Evolutionary conservation across 176 grass and related monocot species (phyloP).

Genomic region (Typha latifolia): DNA sequence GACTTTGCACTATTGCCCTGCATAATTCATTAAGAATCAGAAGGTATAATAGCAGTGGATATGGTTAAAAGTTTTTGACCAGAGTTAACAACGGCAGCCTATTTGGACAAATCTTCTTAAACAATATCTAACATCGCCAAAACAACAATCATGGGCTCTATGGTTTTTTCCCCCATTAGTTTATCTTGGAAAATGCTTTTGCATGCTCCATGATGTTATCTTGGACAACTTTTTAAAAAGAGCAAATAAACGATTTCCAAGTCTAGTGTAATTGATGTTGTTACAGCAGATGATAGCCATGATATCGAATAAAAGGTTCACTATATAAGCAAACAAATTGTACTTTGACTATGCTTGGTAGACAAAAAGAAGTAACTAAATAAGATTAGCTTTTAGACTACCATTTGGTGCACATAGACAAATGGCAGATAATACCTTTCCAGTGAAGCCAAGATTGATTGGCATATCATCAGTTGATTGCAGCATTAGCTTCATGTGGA

Average conservation of each 20-base stretch:
- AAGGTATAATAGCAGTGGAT: not conserved
- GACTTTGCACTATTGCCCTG: slow-evolving; percentile 91
- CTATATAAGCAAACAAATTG: not conserved
- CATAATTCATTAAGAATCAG: slow-evolving; percentile 9
- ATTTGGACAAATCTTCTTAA: too few species aligned
- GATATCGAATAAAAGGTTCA: not conserved
- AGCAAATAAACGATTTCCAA: too few species aligned
- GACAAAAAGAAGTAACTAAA: too few species aligned
- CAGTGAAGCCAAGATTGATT: slow-evolving; percentile 88
- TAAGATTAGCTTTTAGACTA: too few species aligned
- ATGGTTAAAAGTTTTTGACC: not conserved
- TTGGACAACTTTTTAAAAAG: too few species aligned
- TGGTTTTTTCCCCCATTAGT: not conserved
- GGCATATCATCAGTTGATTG: slow-evolving; percentile 83
- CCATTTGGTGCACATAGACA: not conserved
- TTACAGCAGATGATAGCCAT: too few species aligned
- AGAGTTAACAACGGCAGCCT: too few species aligned
- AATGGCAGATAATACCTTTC: slow-evolving; percentile 41
- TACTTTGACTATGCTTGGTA: not conserved
- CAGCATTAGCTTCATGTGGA: slow-evolving; percentile 91
- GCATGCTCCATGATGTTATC: too few species aligned
- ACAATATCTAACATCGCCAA: too few species aligned
- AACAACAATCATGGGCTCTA: not conserved
- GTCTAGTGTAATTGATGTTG: too few species aligned
- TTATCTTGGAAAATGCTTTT: not conserved